Base-by-base conservation (phyloP, 2,329 filamentous ascomycete genomes). In the Cladosporium sp. region DNA sequence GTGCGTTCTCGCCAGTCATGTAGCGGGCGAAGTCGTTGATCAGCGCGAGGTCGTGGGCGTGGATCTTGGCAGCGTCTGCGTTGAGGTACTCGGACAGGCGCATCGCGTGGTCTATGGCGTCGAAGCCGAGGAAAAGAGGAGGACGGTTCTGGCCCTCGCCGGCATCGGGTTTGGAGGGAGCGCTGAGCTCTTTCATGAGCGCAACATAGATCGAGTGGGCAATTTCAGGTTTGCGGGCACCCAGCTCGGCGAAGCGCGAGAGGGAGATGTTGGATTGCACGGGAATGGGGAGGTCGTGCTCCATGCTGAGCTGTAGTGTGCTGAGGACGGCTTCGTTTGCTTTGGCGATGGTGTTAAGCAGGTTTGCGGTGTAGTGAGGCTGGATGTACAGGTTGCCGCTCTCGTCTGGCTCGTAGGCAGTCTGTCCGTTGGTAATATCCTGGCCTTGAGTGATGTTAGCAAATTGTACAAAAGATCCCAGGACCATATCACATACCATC, bases 31-130 rank as follows among this genome's bases (percentile, higher is more conserved):
- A 95, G 57, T 86, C 79, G 50, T 82, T 78, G 46, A 95, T 75
- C 18, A 96, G 75, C 19, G 80, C 76, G 25, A 98, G 78, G 62
- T 97, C 86, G 69, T 95, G 88, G 22, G 90, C 79, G 73, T 98
- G 93, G 55, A 98, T 85, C 12, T 76, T 76, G 55, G 88, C 79
- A 60, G 81, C 86, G 19, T 85, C 75, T 1, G 85, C 74, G 55
- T 80, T 80, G 56, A 85, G 80, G 74, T 97, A 98, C 38, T 79
- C 81, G 55, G 84, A 88, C 32, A 82, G 65, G 58, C 78, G 78
- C 87, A 95, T 95, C 69, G 90, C 80, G 72, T 93, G 87, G 49
- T 82, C 77, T 30, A 97, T 75, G 46, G 85, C 85, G 65, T 98
- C 93, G 43, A 94, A 72, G 38, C 83, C 73, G 58, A 96, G 77